Evolutionary conservation across 2,329 filamentous ascomycete species (phyloP).

Genomic region (Colletotrichum chlorophyti): DNA sequence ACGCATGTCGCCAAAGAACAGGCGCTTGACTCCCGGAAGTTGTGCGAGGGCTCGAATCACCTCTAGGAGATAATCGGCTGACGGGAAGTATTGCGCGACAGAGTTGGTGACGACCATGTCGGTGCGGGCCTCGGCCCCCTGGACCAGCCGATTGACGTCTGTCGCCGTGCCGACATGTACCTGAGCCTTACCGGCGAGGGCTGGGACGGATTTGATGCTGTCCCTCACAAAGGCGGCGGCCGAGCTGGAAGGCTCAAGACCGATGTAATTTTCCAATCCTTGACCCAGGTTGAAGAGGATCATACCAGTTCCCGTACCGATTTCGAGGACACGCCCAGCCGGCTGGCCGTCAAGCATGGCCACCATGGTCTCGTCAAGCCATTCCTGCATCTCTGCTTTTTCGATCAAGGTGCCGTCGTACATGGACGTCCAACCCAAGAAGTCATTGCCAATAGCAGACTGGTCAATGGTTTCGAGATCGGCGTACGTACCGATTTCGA

Average conservation of each 20-base stretch:
- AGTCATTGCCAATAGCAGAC: conserved; percentile 34
- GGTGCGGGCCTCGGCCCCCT: not conserved
- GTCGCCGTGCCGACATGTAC: conserved; percentile 33
- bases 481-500: conserved; percentile 29
- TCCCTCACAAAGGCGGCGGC: conserved; percentile 33
- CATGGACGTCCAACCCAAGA: conserved; percentile 40
- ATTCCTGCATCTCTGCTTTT: conserved; percentile 38
- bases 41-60: conserved; percentile 26
- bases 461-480: conserved; percentile 24
- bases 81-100: conserved; percentile 37
- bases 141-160: not conserved
- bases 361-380: conserved; percentile 39
- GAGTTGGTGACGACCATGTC: conserved; percentile 31
- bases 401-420: conserved; percentile 37
- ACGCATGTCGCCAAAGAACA: conserved; percentile 34
- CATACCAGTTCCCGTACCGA: conserved; percentile 40
- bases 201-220: conserved; percentile 21
- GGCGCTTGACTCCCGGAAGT: not conserved
- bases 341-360: conserved; percentile 6
- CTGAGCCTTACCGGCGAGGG: conserved; percentile 12
- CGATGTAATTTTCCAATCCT: conserved; percentile 32
- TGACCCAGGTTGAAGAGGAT: conserved; percentile 37
- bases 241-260: conserved; percentile 35
- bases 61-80: conserved; percentile 32
- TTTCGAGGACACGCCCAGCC: conserved; percentile 34